Evolutionary conservation across 2,329 filamentous ascomycete species (phyloP), one percentile per base, ranked within the genome.

Genomic region (Aspergillus eucalypticola): DNA sequence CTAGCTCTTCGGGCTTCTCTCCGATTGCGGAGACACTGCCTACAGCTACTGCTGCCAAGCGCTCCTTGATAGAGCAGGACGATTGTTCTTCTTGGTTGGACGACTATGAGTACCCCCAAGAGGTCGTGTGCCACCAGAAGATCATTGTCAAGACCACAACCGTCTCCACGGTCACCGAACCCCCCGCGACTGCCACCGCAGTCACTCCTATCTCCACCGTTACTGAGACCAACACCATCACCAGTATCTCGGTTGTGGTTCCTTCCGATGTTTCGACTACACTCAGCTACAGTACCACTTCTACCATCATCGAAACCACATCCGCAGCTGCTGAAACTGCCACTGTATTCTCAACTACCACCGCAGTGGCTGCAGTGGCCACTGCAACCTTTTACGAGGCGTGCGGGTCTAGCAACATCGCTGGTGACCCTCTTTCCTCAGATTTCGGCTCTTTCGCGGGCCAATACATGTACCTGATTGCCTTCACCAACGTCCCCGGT

Each of bases 71-170:
- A 6, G 50, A 53, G 50, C 29, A 53, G 15, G 17, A 32, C 19
- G 50, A 39, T 10, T 53, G 50, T 19, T 32, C 50, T n/a, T 19
- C 50, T 8, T 23, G 27, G 50, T 11, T 53, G 29, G 50, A 53
- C 8, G 50, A 53, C 6, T 53, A 53, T 35, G 29, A 53, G 10
- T 53, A 53, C 38, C 32, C 50, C 5, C 50, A 53, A 8, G 50
- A 32, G 11, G 50, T 53, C 3, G 50, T 41, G 11, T 53, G 50
- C 17, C 50, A 53, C 17, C n/a, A 53, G 50, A 53, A 53, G 50
- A 53, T 53, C 8, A 38, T 53, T 19, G 29, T 53, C 11, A 53
- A 53, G 19, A 39, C 50, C 29, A 53, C 50, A 17, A 53, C 11
- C 19, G 50, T 53, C 50, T 38, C 50, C 13, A 53, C 50, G 3